Evolutionary conservation across 2,329 filamentous ascomycete genomes (phyloP), one percentile per base, ranked within the genome.

Genomic region (Aspergillus arachidicola): DNA sequence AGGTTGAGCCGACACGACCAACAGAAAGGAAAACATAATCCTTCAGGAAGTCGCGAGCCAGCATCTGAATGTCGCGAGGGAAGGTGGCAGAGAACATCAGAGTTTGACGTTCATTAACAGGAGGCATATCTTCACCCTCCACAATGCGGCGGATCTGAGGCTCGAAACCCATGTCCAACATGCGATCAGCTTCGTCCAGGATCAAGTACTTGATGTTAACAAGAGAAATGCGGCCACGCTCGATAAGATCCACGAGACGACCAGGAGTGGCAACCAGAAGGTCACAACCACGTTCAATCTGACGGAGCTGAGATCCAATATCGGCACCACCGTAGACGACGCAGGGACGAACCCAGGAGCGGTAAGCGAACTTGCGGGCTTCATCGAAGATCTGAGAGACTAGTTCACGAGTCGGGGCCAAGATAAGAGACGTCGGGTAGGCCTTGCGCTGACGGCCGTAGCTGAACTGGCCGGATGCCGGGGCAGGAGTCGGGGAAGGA

Each of bases 161-260:
- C 86, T 99, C 95, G 86, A 99, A 99, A 95, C 95, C 95, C 95
- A 99, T 99, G 87, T 99, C 95, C 86, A 99, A 87, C 95, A 99
- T 99, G 80, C 95, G 95, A 85, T 99, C 95, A 80, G 95, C 95
- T 88, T 99, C 95, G 74, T 99, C 95, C 60, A 99, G 92, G 73
- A 99, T 93, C 66, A 99, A 88, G 79, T 99, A 99, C 86, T 97
- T 98, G 87, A 99, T 99, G 87, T 97, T 97, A 81, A 90, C 88
- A 61, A 99, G 90, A 51, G 95, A 98, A 79, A 99, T 98, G 77
- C 94, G 93, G 76, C 95, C 95, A 86, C 95, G 93, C 86, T 98
- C 95, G 77, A 99, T 96, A 82, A 99, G 86, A 80, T 99, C 95
- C 76, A 98, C 94, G 70, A 99, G 87, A 89, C 95, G 92, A 82